These are phyloP conservation scores for Dendrobium catenatum DNA, from an alignment of 106 monocot genomes.

Conservation along the genomic window DNA sequence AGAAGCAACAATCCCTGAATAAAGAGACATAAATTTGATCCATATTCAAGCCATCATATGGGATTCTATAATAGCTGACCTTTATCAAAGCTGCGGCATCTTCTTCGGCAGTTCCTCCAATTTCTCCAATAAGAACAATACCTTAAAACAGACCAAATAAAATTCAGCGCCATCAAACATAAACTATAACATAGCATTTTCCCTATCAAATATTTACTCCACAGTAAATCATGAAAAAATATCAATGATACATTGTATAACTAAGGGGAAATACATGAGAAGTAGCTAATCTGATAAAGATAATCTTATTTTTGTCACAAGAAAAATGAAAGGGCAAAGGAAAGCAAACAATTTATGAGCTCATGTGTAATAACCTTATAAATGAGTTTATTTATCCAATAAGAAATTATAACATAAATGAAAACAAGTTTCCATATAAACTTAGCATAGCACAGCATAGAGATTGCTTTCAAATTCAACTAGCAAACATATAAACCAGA, in stretches of 20 bases:
- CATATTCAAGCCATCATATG: background rate
- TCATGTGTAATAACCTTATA: background rate
- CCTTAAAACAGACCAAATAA: slow-evolving; percentile 33
- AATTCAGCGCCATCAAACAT: background rate
- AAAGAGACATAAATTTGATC: background rate
- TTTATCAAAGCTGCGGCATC: slow-evolving; percentile 95
- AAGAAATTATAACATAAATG: background rate
- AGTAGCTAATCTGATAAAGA: background rate
- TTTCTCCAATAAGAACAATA: slow-evolving; percentile 97
- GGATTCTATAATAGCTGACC: slow-evolving; percentile 20
- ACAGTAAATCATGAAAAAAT: background rate
- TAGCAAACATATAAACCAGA: background rate
- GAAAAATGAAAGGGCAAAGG: background rate
- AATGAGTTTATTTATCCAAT: background rate
- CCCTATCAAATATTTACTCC: background rate
- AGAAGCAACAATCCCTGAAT: background rate
- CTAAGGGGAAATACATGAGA: background rate
- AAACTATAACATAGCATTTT: background rate
- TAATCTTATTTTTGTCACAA: background rate
- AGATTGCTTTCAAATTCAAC: background rate
- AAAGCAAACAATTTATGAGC: slow-evolving; percentile 5
- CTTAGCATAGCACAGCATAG: background rate
- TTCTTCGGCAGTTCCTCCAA: slow-evolving; percentile 98
- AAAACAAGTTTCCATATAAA: background rate
- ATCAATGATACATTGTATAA: background rate